Evolutionary conservation across 495 filamentous ascomycete species (phyloP).

Genomic region (Cenococcum geophilum): DNA sequence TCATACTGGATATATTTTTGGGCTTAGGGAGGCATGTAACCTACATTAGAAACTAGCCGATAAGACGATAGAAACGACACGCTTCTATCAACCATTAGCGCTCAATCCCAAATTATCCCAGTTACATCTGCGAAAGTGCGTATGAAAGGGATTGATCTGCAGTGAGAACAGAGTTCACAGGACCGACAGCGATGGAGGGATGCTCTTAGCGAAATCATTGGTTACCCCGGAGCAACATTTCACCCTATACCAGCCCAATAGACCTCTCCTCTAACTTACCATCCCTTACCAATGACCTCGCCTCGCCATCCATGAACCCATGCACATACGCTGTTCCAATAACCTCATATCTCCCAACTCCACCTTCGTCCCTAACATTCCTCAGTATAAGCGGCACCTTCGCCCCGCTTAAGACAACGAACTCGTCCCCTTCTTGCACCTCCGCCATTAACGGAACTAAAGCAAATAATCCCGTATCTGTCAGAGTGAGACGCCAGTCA

Average conservation of each 20-base stretch:
- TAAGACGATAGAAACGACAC: too few species aligned
- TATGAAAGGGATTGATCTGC: too few species aligned
- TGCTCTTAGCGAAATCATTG: too few species aligned
- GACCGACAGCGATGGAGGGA: too few species aligned
- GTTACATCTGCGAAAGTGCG: too few species aligned
- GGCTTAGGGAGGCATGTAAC: too few species aligned
- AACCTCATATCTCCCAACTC: not conserved
- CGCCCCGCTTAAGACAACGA: not conserved
- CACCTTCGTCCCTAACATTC: not conserved
- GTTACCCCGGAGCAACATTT: too few species aligned
- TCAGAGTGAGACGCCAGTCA: not conserved
- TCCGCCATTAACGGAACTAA: not conserved
- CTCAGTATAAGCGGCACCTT: not conserved
- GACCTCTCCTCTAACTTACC: not conserved
- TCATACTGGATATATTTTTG: too few species aligned
- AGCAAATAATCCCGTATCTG: not conserved
- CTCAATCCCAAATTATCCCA: too few species aligned
- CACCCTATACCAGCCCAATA: not conserved
- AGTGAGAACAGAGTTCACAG: too few species aligned
- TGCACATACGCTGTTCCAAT: not conserved
- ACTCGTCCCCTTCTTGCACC: not conserved
- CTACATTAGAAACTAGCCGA: too few species aligned
- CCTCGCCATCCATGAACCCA: not conserved
- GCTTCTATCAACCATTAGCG: too few species aligned
- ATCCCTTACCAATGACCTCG: not conserved